Evolutionary conservation across 169 alveolate species (phyloP), one percentile per base, ranked within the genome.

Genomic region (Babesia ovata): DNA sequence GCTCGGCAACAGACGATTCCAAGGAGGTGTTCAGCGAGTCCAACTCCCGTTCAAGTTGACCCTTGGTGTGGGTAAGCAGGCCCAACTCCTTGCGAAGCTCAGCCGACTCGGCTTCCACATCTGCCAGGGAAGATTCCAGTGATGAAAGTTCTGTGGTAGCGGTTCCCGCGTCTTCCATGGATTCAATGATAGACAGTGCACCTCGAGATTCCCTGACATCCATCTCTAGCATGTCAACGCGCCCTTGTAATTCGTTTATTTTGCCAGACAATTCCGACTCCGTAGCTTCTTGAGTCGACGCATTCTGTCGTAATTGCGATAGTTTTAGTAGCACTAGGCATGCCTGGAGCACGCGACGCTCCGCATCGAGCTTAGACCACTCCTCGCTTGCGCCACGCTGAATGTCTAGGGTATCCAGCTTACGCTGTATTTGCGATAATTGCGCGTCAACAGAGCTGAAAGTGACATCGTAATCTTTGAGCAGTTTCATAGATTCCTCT

Each of bases 311-410:
- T 45, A 73, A 21, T 36, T 81, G 76, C 14, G 65, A 12, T 14
- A 81, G 22, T 44, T 81, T 74, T 0, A 63, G 48, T 29, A 58
- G 36, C 22, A 70, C 49, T 17, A 79, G 70, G 7, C 56, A 33
- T 11, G 70, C 56, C 65, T 72, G 71, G 12, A 81, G 57, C 26
- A 59, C 74, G 42, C 71, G 70, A 19, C 88, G 65, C 65, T 71
- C 63, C 0, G 61, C 72, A 57, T 81, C 85, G 21, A 73, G 65
- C 28, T 28, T 50, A 19, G 54, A n/a, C 85, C 84, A 81, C n/a
- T 81, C 72, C 26, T 71, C 60, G 26, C 46, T 39, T 4, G 57
- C 71, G 53, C 52, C 67, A 6, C 66, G 45, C 36, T 81, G 66
- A 19, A 61, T 0, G 36, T 62, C 75, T 7, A 72, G 65, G 12